Evolutionary conservation across 2,329 filamentous ascomycete genomes (phyloP).

Genomic region (Fusarium cyanostomum): DNA sequence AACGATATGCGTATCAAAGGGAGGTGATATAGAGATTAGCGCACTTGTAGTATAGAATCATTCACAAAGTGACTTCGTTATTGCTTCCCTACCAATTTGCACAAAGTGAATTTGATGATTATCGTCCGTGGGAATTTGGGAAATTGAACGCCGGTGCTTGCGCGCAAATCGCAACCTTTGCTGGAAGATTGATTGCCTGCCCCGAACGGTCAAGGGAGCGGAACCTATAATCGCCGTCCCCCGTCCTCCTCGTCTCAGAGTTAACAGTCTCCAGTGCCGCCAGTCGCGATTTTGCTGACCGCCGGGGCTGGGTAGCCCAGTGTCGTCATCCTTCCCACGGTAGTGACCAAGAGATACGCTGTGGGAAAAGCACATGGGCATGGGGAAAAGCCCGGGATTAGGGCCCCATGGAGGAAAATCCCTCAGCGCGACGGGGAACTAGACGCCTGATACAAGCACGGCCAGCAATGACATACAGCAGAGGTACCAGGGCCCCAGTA

Average conservation of each 20-base stretch:
- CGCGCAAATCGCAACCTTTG: constrained; percentile 27
- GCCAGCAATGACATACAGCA: constrained; percentile 40
- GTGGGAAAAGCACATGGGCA: constrained; percentile 34
- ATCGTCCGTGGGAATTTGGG: not conserved
- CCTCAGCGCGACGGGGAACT: constrained; percentile 39
- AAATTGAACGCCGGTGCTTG: constrained; percentile 30
- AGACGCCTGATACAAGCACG: constrained; percentile 32
- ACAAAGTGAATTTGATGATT: too few species aligned
- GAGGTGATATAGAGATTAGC: too few species aligned
- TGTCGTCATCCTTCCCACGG: constrained; percentile 40
- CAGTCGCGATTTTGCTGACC: constrained; percentile 44
- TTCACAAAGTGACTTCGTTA: too few species aligned
- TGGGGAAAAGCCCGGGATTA: constrained; percentile 23
- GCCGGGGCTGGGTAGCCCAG: constrained; percentile 36
- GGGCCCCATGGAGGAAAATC: constrained; percentile 41
- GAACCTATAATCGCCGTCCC: constrained; percentile 14
- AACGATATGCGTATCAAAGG: too few species aligned
- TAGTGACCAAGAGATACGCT: constrained; percentile 34
- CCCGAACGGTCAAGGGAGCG: too few species aligned
- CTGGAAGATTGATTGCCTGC: too few species aligned
- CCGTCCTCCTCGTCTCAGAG: constrained; percentile 1
- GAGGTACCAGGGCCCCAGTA: constrained; percentile 37
- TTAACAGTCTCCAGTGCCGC: constrained; percentile 31
- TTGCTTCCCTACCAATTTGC: too few species aligned
- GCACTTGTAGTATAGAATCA: too few species aligned